Conservation (phyloP, 352 stramenopile species). For the Globisporangium alternatum region DNA sequence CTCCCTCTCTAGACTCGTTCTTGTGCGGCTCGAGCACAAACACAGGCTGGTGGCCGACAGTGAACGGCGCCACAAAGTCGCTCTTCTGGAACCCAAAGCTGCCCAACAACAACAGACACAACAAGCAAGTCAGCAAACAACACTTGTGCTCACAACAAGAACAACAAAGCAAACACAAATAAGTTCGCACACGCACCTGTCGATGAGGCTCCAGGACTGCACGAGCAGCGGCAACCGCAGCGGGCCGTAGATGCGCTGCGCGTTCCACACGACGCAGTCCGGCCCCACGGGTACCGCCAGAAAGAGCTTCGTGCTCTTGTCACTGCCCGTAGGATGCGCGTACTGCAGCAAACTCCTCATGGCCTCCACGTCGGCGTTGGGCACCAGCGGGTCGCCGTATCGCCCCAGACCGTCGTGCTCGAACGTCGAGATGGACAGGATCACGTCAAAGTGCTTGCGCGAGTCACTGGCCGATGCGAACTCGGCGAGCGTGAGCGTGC, state of each 20-base stretch:
- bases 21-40: slow-evolving; percentile 28
- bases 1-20: not conserved
- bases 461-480: slow-evolving; percentile 16
- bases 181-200: slow-evolving; percentile 17
- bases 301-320: slow-evolving; percentile 25
- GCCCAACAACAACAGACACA: slow-evolving; percentile 3
- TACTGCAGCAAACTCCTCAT: slow-evolving; percentile 38
- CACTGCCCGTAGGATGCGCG: slow-evolving; percentile 13
- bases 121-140: not conserved
- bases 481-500: slow-evolving; percentile 34
- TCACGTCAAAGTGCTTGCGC: slow-evolving; percentile 28
- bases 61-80: slow-evolving; percentile 35
- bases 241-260: slow-evolving; percentile 49
- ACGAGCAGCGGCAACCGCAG: slow-evolving; percentile 49
- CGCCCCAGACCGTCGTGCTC: slow-evolving; percentile 74
- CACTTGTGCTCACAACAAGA: not conserved
- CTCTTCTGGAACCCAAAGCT: slow-evolving; percentile 28
- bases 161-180: not conserved
- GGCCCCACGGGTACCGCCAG: slow-evolving; percentile 45
- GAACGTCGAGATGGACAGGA: slow-evolving; percentile 39
- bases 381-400: slow-evolving; percentile 61
- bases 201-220: slow-evolving; percentile 32
- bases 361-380: slow-evolving; percentile 47
- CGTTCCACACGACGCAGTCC: slow-evolving; percentile 55
- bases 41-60: slow-evolving; percentile 26